phyloP scores from a whole-genome alignment of 2,329 filamentous ascomycete genomes.

The Clonostachys rhizophaga region DNA sequence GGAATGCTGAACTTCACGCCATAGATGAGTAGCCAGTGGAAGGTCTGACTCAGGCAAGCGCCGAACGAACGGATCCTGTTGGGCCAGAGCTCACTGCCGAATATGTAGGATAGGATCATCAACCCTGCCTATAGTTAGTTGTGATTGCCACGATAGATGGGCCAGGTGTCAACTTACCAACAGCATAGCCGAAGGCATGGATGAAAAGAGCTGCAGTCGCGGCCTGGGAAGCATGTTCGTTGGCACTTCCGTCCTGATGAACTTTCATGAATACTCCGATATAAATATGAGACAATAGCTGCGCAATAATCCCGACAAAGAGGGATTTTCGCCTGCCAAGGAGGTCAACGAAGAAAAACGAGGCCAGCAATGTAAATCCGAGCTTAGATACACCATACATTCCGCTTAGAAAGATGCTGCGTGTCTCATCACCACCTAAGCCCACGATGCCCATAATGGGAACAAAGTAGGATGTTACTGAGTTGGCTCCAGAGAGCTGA shows the following conservation, averaged over 20 bases:
- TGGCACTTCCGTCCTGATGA: conserved; percentile 12
- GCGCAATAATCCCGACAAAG: conserved; percentile 22
- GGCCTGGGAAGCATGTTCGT: conserved; percentile 20
- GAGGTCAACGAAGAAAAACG: conserved; percentile 37
- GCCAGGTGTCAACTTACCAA: conserved; percentile 8
- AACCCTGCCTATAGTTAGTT: too few relatives aligned
- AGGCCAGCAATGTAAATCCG: conserved; percentile 29
- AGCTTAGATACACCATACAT: conserved; percentile 39
- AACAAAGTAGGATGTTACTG: conserved; percentile 35
- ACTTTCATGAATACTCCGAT: conserved; percentile 31
- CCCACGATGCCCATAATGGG: conserved; percentile 33
- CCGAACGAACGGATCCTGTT: conserved; percentile 38
- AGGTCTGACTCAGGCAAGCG: conserved; percentile 22
- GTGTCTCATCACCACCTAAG: conserved; percentile 14
- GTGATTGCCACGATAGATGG: too few relatives aligned
- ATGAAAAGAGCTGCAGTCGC: conserved; percentile 38
- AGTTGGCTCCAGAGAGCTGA: conserved; percentile 37
- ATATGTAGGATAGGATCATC: conserved; percentile 22
- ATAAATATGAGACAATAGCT: conserved; percentile 34
- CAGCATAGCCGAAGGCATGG: conserved; percentile 37
- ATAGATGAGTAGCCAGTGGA: conserved; percentile 26
- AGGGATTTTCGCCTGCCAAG: conserved; percentile 31
- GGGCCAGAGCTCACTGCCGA: conserved; percentile 37
- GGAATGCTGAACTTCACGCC: too few relatives aligned
- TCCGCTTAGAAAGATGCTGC: conserved; percentile 29